phyloP scores from a whole-genome alignment of 805 yeast species.

The Lipomyces yamadae region DNA sequence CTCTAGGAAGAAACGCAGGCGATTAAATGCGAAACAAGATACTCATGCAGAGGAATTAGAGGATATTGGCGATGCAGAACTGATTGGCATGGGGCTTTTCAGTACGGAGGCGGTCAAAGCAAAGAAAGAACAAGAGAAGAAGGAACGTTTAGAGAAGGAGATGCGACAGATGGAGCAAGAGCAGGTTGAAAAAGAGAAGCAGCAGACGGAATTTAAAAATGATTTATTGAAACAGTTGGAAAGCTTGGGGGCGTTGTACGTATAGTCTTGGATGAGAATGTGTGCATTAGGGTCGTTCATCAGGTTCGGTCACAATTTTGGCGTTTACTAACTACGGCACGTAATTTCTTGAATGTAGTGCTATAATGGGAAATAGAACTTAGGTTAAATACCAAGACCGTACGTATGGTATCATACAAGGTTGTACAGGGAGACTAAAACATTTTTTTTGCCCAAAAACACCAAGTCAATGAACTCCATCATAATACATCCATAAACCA shows the following conservation, averaged over 20 bases:
- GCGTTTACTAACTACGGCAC: background rate
- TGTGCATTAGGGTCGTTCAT: background rate
- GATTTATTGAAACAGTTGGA: constrained; percentile 24
- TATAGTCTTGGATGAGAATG: constrained; percentile 1
- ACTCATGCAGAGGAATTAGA: constrained; percentile 1
- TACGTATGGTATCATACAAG: background rate
- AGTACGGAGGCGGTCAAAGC: background rate
- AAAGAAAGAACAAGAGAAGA: background rate
- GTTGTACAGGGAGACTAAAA: background rate
- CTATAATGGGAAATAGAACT: background rate
- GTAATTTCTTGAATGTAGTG: background rate
- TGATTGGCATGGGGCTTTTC: constrained; percentile 6
- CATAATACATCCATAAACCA: background rate
- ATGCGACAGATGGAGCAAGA: constrained; percentile 1
- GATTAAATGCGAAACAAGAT: background rate
- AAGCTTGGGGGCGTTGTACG: constrained; percentile 20
- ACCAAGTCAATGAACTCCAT: background rate
- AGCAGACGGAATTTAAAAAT: constrained; percentile 10
- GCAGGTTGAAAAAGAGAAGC: constrained; percentile 3
- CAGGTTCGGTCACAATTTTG: background rate
- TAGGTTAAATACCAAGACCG: background rate
- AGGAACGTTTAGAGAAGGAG: background rate
- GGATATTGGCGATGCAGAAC: constrained; percentile 7
- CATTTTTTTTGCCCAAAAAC: background rate
- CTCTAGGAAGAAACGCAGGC: background rate